phyloP scores from a whole-genome alignment of 441 rosid genomes.

The Metrosideros polymorpha region DNA sequence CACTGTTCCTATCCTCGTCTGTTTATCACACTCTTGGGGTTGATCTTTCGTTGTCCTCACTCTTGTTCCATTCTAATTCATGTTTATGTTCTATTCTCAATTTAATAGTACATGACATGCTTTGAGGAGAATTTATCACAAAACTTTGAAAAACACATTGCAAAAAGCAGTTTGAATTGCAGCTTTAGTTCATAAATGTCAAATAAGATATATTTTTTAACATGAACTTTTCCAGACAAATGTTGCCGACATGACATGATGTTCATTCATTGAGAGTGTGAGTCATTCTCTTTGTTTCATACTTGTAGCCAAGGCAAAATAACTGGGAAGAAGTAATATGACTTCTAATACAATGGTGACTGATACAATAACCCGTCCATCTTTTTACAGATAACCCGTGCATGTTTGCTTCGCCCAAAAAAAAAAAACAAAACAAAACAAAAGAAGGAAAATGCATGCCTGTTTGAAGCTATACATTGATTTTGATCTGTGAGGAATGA shows the following conservation, averaged over 20 bases:
- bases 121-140: not conserved
- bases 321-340: not conserved
- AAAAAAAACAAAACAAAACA: accelerated
- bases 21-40: not conserved
- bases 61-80: not conserved
- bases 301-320: not conserved
- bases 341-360: not conserved
- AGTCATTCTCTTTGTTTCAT: not conserved
- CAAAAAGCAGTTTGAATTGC: not conserved
- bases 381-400: not conserved
- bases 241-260: not conserved
- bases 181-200: not conserved
- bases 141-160: not conserved
- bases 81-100: not conserved
- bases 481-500: not conserved
- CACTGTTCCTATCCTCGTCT: not conserved
- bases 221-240: not conserved
- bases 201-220: not conserved
- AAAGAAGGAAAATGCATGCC: not conserved
- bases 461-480: not conserved
- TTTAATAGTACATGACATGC: not conserved
- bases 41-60: not conserved
- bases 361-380: not conserved
- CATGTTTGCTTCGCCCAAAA: not conserved
- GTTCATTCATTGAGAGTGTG: not conserved